phyloP scores from a whole-genome alignment of 2,329 filamentous ascomycete genomes.

The Colletotrichum karsti region DNA sequence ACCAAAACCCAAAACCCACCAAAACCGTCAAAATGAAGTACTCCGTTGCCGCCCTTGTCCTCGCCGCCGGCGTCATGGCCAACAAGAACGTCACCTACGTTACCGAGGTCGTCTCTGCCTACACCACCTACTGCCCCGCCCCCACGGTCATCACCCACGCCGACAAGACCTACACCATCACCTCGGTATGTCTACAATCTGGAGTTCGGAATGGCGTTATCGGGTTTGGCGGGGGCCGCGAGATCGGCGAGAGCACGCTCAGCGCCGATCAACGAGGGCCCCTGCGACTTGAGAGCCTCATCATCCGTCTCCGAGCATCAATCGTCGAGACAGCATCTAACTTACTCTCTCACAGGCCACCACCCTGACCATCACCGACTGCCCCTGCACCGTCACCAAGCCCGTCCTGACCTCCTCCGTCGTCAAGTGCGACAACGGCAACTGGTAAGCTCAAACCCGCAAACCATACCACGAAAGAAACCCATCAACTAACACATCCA shows the following conservation, averaged over 20 bases:
- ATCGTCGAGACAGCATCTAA: conserved; percentile 35
- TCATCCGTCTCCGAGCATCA: background rate
- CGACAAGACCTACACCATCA: conserved; percentile 74
- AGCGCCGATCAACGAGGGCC: background rate
- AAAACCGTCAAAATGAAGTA: conserved; percentile 72
- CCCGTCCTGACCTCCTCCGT: conserved; percentile 61
- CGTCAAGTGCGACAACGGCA: conserved; percentile 61
- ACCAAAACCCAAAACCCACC: conserved; percentile 38
- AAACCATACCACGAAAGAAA: background rate
- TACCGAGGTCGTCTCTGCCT: conserved; percentile 72
- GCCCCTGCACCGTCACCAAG: conserved; percentile 74
- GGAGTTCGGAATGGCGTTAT: conserved; percentile 28
- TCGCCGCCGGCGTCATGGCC: conserved; percentile 56
- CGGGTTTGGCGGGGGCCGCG: background rate
- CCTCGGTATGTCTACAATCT: conserved; percentile 36
- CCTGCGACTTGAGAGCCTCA: background rate
- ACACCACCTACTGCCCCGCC: conserved; percentile 78
- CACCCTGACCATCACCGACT: conserved; percentile 76
- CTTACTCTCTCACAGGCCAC: conserved; percentile 56
- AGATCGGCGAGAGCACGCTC: conserved; percentile 1
- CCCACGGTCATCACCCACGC: conserved; percentile 71
- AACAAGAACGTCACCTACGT: conserved; percentile 61
- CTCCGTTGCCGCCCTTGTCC: conserved; percentile 61
- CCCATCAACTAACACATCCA: conserved; percentile 1
- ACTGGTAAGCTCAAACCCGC: conserved; percentile 53